Conservation (phyloP, 352 stramenopile genomes). For the Pythium dissimile region DNA sequence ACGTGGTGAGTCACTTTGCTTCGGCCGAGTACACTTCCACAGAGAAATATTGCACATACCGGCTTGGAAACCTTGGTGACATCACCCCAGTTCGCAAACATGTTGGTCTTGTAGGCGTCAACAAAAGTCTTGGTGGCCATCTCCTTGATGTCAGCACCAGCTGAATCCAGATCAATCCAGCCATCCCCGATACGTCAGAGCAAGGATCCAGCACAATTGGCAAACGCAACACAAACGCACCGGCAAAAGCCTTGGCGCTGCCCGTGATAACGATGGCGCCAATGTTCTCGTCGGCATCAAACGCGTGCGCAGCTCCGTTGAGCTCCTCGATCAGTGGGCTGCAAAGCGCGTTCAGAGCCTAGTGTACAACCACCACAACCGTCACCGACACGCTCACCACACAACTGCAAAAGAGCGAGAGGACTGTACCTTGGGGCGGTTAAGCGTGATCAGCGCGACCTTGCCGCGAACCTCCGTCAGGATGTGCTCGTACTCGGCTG, state of each 20-base stretch:
- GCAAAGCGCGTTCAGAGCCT: conserved; percentile 96
- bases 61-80: conserved; percentile 95
- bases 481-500: conserved; percentile 87
- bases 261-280: conserved; percentile 96
- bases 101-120: conserved; percentile 92
- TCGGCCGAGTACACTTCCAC: no score
- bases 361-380: background rate
- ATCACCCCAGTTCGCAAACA: conserved; percentile 97
- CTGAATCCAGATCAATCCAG: conserved; percentile 20
- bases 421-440: conserved; percentile 95
- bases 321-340: conserved; percentile 94
- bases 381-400: background rate
- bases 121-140: conserved; percentile 95
- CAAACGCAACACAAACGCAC: conserved; percentile 13
- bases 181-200: background rate
- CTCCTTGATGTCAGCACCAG: conserved; percentile 96
- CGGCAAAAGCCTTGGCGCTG: conserved; percentile 95
- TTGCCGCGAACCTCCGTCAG: conserved; percentile 82
- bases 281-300: conserved; percentile 92
- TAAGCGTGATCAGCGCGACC: conserved; percentile 94
- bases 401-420: background rate
- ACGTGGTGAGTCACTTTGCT: no score
- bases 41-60: conserved; percentile 25
- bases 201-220: background rate
- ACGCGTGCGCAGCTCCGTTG: conserved; percentile 89